Percentiles rank a stretch among this genome's conserved stretches.
Conservation (phyloP, 176 grass and related monocot species). For the Areca catechu region DNA sequence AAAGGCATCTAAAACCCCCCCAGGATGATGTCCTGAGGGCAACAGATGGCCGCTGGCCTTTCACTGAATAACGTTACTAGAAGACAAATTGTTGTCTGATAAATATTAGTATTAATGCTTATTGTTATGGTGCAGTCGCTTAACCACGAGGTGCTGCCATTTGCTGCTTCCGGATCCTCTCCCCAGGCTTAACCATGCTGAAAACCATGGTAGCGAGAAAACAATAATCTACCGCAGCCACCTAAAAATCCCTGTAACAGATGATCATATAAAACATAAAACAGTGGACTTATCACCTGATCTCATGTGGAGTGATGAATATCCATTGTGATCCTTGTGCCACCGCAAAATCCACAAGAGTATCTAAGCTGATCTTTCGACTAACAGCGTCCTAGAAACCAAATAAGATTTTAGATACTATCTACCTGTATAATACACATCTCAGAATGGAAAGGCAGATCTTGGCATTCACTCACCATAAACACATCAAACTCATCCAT, state of each 20-base stretch:
- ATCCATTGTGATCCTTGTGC: conserved; percentile 86
- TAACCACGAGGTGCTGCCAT: conserved; percentile 78
- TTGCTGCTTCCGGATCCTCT: conserved; percentile 85
- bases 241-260: too few relatives aligned
- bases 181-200: conserved; percentile 81
- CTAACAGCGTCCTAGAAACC: conserved; percentile 79
- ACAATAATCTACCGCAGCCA: too few relatives aligned
- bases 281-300: conserved; percentile 38
- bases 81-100: too few relatives aligned
- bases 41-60: too few relatives aligned
- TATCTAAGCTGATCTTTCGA: conserved; percentile 93
- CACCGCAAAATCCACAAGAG: conserved; percentile 74
- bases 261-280: too few relatives aligned
- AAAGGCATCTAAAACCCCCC: too few relatives aligned
- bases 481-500: conserved; percentile 99
- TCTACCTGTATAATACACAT: too few relatives aligned
- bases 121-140: neutral
- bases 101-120: too few relatives aligned
- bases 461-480: conserved; percentile 43
- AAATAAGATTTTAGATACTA: neutral
- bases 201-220: neutral
- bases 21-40: too few relatives aligned
- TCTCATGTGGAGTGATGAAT: conserved; percentile 90
- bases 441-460: neutral
- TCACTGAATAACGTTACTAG: too few relatives aligned